Conservation (phyloP, 345 rosid genomes). For the Aquilaria yunnanensis region DNA sequence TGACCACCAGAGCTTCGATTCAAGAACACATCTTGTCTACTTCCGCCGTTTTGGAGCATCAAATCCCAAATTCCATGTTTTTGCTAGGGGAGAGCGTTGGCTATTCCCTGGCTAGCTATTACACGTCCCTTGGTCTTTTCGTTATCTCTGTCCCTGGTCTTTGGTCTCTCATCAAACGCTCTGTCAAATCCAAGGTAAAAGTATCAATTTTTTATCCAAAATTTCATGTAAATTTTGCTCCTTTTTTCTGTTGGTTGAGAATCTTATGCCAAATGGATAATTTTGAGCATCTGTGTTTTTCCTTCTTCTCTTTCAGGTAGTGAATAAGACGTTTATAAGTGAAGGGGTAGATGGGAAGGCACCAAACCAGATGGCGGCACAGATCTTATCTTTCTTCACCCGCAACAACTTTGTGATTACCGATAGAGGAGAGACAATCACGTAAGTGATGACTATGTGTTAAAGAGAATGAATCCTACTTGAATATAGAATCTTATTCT, state of each 20-base stretch:
- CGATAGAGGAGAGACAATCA: constrained; percentile 85
- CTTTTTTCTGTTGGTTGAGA: not conserved
- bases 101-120: constrained; percentile 88
- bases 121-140: constrained; percentile 87
- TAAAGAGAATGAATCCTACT: too few relatives aligned
- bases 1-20: constrained; percentile 13
- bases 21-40: constrained; percentile 25
- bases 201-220: too few relatives aligned
- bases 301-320: constrained; percentile 46
- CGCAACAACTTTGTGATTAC: constrained; percentile 75
- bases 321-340: constrained; percentile 59
- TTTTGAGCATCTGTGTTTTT: not conserved
- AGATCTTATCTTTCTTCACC: constrained; percentile 80
- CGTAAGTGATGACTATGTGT: constrained; percentile 37
- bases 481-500: too few relatives aligned
- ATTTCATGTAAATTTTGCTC: not conserved
- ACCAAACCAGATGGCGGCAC: constrained; percentile 78
- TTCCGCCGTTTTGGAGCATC: constrained; percentile 18
- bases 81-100: constrained; percentile 48
- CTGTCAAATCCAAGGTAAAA: constrained; percentile 86
- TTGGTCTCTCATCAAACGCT: constrained; percentile 98
- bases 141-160: constrained; percentile 94
- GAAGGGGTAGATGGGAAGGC: constrained; percentile 54
- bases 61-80: constrained; percentile 28
- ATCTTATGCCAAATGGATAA: not conserved